Evolutionary conservation across 371 early-diverging fungal species (phyloP), one percentile per base, ranked within the genome.

Genomic region (Lichtheimia hyalospora): DNA sequence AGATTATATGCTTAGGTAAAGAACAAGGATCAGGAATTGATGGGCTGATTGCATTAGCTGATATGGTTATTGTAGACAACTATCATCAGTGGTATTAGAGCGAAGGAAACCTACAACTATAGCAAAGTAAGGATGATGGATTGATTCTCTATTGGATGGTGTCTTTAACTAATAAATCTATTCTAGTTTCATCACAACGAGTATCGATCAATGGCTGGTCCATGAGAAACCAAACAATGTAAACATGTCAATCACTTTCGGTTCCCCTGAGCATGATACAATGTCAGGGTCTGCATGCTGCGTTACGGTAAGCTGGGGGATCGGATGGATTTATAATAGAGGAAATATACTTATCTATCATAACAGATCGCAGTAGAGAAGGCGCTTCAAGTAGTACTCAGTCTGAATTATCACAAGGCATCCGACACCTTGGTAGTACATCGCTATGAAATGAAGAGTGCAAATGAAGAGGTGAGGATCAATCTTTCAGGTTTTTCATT

Each of bases 361-460:
- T 14, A 14, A 10, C 63, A 76, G 77, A 60, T 76, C 13, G 54
- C 57, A 20, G 55, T 73, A 3, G 68, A 62, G 2, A 73, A 73
- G 43, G 66, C 67, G 16, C 57, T 78, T 20, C 62, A 52, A 34
- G 75, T 69, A 34, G 58, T 62, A 8, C 39, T 75, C 25, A 71
- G 69, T 39, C 39, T 78, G 16, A 73, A 73, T 50, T 71, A 75
- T 39, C 57, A 73, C 21, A 27, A 52, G 5, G 24, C 42, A 24
- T 69, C 73, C 3, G 68, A 78, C 27, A 62, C 70, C 3, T 34
- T 78, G 5, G 48, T 68, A 3, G 54, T 78, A 21, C 75, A 78
- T 46, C 69, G 73, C 52, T 71, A 73, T 48, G 71, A 69, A 39
- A 71, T 78, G 44, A 63, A 63, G 21, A 64, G 71, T n/a, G 64